Conservation (phyloP, 2,329 filamentous ascomycete species). For the Penicillium sp. region DNA sequence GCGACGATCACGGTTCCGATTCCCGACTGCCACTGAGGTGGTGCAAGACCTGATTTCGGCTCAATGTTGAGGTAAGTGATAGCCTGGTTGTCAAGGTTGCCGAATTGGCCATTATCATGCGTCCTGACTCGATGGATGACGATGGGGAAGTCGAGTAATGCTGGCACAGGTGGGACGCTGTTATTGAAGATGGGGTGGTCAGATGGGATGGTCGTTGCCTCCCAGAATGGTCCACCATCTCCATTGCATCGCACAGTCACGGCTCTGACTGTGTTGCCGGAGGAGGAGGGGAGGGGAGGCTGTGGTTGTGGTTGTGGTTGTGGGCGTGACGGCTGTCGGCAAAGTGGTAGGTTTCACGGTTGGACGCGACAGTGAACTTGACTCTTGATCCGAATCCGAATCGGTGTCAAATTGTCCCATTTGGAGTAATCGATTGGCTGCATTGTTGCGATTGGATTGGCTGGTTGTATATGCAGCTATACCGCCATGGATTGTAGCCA, state of each 20-base stretch:
- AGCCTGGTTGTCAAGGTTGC: constrained; percentile 1
- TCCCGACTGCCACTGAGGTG: not conserved
- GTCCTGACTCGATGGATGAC: not conserved
- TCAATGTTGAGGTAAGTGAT: constrained; percentile 1
- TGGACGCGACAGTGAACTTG: too few relatives aligned
- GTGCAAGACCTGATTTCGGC: not conserved
- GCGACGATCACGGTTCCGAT: constrained; percentile 2
- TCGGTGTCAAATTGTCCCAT: not conserved
- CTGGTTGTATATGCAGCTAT: too few relatives aligned
- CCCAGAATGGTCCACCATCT: not conserved
- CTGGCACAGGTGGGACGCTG: not conserved
- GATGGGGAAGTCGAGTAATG: not conserved
- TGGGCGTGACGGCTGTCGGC: not conserved
- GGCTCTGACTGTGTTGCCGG: not conserved
- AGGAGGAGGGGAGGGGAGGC: not conserved
- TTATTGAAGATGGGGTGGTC: constrained; percentile 2
- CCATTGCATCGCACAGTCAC: not conserved
- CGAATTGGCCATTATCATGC: not conserved
- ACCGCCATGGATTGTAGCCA: too few relatives aligned
- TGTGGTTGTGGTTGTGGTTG: not conserved
- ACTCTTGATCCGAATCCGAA: not conserved
- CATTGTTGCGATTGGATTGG: not conserved
- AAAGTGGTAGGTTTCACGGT: too few relatives aligned
- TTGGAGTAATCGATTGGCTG: not conserved
- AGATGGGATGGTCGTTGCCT: not conserved